A percentile compares a stretch with the other conserved stretches of the same genome.
These are phyloP conservation scores for Hibiscus tridactylites DNA, from an alignment of 345 rosid genomes.

Conservation along the genomic window DNA sequence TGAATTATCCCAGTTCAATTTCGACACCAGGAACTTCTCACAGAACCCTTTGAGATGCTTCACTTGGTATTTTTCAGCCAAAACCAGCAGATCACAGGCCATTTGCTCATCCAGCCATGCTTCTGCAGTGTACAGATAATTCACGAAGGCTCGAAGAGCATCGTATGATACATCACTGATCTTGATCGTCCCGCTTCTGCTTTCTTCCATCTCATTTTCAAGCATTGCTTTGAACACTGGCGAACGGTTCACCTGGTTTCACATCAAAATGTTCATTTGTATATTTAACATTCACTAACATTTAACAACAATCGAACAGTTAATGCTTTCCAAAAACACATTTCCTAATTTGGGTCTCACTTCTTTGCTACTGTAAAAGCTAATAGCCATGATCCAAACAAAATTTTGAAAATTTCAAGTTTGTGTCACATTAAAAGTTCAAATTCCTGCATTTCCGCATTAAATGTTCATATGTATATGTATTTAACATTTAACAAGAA, in stretches of 20 bases:
- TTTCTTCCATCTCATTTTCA: constrained; percentile 82
- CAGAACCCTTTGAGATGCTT: constrained; percentile 69
- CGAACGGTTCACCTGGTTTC: constrained; percentile 55
- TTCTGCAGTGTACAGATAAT: constrained; percentile 72
- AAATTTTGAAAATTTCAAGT: neutral
- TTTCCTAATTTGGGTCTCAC: neutral
- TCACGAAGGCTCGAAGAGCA: constrained; percentile 55
- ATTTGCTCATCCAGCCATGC: constrained; percentile 69
- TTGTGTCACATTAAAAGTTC: constrained; percentile 15
- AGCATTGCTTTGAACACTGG: constrained; percentile 89
- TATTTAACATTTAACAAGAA: neutral
- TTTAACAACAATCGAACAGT: neutral
- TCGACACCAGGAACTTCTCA: constrained; percentile 66
- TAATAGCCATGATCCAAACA: neutral
- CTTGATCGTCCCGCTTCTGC: constrained; percentile 72
- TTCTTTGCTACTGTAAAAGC: neutral
- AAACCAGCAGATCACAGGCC: constrained; percentile 68
- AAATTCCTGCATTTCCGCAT: too few relatives aligned
- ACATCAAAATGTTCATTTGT: neutral
- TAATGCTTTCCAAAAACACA: neutral
- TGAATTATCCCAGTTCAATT: constrained; percentile 67
- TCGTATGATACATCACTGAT: constrained; percentile 61
- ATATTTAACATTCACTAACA: too few relatives aligned
- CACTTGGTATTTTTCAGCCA: constrained; percentile 83
- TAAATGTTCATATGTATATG: too few relatives aligned